These are phyloP conservation scores for Nissolia schottii DNA, from an alignment of 306 rosid genomes.

Conservation along the genomic window DNA sequence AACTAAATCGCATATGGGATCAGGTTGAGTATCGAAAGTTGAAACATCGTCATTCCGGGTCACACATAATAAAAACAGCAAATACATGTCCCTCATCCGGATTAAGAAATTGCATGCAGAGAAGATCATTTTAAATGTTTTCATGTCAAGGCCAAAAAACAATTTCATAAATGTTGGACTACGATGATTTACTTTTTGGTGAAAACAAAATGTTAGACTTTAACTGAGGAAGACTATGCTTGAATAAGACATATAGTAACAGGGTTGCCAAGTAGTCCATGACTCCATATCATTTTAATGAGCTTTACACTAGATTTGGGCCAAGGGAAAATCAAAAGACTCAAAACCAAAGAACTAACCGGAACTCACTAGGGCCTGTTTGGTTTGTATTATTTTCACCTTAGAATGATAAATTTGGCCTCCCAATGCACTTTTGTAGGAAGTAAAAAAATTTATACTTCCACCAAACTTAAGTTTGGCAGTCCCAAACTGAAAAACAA, in stretches of 20 bases:
- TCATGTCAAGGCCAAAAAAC: neutral
- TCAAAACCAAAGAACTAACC: neutral
- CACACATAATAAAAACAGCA: neutral
- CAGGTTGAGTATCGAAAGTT: neutral
- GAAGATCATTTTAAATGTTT: neutral
- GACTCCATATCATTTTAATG: neutral
- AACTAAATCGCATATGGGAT: neutral
- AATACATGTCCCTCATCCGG: neutral
- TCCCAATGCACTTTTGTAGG: too few relatives aligned
- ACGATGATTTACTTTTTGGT: neutral
- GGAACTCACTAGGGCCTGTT: neutral
- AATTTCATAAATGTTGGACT: neutral
- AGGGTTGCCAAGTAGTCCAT: neutral
- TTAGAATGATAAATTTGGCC: too few relatives aligned
- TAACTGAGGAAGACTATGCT: neutral
- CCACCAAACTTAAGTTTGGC: too few relatives aligned
- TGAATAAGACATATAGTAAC: neutral
- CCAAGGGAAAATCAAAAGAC: constrained; percentile 13
- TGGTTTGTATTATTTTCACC: too few relatives aligned
- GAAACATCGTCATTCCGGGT: neutral
- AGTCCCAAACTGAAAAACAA: too few relatives aligned
- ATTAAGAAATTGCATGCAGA: neutral
- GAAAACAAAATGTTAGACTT: neutral
- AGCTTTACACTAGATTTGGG: neutral
- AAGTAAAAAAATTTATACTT: too few relatives aligned